Evolutionary conservation across 2,329 filamentous ascomycete species (phyloP), one percentile per base, ranked within the genome.

Genomic region (Hymenoscyphus occultus): DNA sequence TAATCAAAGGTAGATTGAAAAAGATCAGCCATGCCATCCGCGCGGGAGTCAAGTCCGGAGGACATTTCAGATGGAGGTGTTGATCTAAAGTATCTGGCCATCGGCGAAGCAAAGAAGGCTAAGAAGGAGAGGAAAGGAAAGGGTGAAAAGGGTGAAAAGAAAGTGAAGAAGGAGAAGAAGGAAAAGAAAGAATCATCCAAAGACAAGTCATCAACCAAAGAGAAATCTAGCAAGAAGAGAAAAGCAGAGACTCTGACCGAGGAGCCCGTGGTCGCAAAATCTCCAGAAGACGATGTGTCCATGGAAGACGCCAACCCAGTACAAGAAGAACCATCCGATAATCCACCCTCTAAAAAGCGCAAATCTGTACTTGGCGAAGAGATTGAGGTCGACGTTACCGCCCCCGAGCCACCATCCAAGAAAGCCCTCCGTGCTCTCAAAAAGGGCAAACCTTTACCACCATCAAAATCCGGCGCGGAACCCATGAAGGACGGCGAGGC

Each of bases 391-490:
- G 92, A 99, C 76, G 80, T 99, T 68, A 83, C 82, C 69, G 88
- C 91, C n/a, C 95, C 95, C 32, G 93, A 98, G 75, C 95, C 95
- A 22, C 92, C 92, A 0, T 98, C 95, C 40, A 99, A 98, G 78
- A 96, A 95, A 76, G 93, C 92, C 67, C 86, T 93, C 71, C 92
- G 95, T 76, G 89, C 89, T 67, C 86, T 96, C 65, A 98, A 97
- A 78, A 97, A 97, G 80, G 86, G 86, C 70, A 91, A 90, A 76
- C 74, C 83, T 1, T 74, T 86, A 1, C 82, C 74, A 28, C 69
- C 83, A 1, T 73, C 77, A 7, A 82, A 81, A 61, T 76, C 79
- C 7, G 74, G 73, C 42, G 79, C 78, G 64, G 71, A 79, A 77
- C 57, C 71, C 32, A 71, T 72, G 32, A 71, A 74, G 12, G 79